Percentiles rank a stretch among this genome's conserved stretches.
These are phyloP conservation scores for Pseudoturritis turrita DNA, from an alignment of 345 rosid genomes.

Conservation along the genomic window DNA sequence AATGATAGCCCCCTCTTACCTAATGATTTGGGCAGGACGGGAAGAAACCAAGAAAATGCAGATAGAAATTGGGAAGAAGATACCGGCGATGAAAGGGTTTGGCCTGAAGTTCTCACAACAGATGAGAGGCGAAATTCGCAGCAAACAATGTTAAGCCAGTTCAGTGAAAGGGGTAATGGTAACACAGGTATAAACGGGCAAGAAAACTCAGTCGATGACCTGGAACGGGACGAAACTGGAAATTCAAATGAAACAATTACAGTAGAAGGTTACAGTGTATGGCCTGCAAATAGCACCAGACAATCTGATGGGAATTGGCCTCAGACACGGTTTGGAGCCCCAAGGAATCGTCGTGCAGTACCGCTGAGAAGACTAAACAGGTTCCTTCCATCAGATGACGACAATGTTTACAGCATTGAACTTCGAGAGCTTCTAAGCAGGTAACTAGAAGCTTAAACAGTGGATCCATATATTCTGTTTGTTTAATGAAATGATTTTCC, in stretches of 20 bases:
- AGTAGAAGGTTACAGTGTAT: conserved; percentile 46
- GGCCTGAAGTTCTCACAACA: conserved; percentile 43
- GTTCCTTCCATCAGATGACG: conserved; percentile 96
- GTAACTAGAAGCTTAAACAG: conserved; percentile 36
- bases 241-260: conserved; percentile 44
- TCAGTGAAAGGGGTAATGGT: conserved; percentile 46
- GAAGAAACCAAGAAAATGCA: conserved; percentile 36
- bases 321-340: conserved; percentile 52
- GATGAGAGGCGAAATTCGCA: conserved; percentile 53
- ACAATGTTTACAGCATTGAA: conserved; percentile 91
- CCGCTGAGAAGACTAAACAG: conserved; percentile 74
- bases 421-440: conserved; percentile 96
- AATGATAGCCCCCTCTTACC: conserved; percentile 34
- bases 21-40: conserved; percentile 40
- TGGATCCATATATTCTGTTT: background rate
- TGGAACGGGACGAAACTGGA: conserved; percentile 51
- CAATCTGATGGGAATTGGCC: conserved; percentile 63
- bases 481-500: background rate
- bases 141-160: conserved; percentile 39
- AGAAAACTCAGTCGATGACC: conserved; percentile 44
- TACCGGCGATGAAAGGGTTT: conserved; percentile 38
- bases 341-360: conserved; percentile 57
- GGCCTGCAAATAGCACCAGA: conserved; percentile 56
- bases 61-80: conserved; percentile 53
- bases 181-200: conserved; percentile 51